Base-by-base conservation (phyloP, 139 green algal genomes). In the Tetraselmis chui region DNA sequence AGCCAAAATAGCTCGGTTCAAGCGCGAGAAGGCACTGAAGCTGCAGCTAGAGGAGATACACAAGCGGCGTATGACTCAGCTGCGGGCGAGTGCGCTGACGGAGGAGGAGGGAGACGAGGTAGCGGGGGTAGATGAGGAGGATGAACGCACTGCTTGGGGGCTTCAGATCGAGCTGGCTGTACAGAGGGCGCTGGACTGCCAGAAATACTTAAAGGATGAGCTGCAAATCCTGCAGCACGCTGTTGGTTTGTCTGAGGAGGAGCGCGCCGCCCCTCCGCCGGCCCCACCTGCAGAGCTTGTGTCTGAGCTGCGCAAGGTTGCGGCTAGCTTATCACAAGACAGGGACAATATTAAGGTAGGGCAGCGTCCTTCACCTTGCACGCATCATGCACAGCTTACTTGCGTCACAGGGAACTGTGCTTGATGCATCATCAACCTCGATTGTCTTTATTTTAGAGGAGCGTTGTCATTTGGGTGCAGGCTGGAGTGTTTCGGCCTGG, bases 401-500 rank as follows among this genome's bases (percentile, higher is more conserved):
- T n/a, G n/a, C n/a, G n/a, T n/a, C n/a, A n/a, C n/a, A n/a, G n/a
- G n/a, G n/a, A n/a, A n/a, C n/a, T n/a, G n/a, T n/a, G n/a, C n/a
- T n/a, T n/a, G n/a, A n/a, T n/a, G n/a, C n/a, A n/a, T n/a, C n/a
- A n/a, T n/a, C n/a, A n/a, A n/a, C n/a, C n/a, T n/a, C n/a, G n/a
- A n/a, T n/a, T n/a, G n/a, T n/a, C n/a, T n/a, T n/a, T n/a, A n/a
- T n/a, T n/a, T n/a, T n/a, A n/a, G n/a, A n/a, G n/a, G n/a, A n/a
- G n/a, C n/a, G n/a, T n/a, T n/a, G n/a, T n/a, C n/a, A n/a, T n/a
- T n/a, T n/a, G n/a, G 59, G 18, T 81, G 28, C 75, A 75, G 1
- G 45, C 32, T 0, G 76, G 88, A 32, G 93, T 98, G 30, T 98
- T 98, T 76, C 85, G 87, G 30, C 94, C 94, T 24, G 86, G 82